Evolutionary conservation across 176 grass and related monocot species (phyloP), one percentile per base, ranked within the genome.

Genomic region (Chloris gayana): DNA sequence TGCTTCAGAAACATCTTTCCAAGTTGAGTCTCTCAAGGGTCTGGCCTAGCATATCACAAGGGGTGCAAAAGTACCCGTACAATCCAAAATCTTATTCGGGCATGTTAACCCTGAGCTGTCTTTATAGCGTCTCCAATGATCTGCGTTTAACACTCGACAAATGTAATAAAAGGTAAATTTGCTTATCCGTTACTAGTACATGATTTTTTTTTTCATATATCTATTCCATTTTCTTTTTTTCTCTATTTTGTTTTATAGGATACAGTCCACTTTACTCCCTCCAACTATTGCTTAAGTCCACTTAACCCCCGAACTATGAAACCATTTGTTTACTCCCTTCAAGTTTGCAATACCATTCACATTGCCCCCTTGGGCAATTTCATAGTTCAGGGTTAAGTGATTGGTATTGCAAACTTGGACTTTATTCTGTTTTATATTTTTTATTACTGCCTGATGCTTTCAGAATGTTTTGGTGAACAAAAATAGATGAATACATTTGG

Each of bases 91-190:
- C 88, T 61, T 98, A 85, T 83, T 75, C 73, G 63, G 81, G 84
- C 42, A 93, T 91, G 81, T 79, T 98, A 87, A 83, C 76, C 72
- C 78, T 95, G 50, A 91, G 81, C 63, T 83, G 64, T 84, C 92
- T 89, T 68, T 95, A 95, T 75, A 91, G 85, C 49, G 92, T 91
- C 72, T 87, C 95, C 38, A 95, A 84, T 58, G 94, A 93, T 91
- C 86, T 95, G 61, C 90, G 92, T 78, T 86, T 91, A 58, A 83
- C 91, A 67, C 86, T 98, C 9, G 95, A 98, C 88, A 94, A 95
- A 84, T 95, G 82, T 68, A 63, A 78, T 82, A 81, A 88, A 85
- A 95, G 90, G 95, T 98, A 76, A 85, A 26, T 13, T 32, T 45
- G 17, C 44, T 72, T 90, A 75, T 26, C 31, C 18, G n/a, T n/a